Percentiles rank a stretch among this genome's conserved stretches.
Evolutionary conservation across 129 eudicot species (phyloP).

Genomic region (Mikania micrantha): DNA sequence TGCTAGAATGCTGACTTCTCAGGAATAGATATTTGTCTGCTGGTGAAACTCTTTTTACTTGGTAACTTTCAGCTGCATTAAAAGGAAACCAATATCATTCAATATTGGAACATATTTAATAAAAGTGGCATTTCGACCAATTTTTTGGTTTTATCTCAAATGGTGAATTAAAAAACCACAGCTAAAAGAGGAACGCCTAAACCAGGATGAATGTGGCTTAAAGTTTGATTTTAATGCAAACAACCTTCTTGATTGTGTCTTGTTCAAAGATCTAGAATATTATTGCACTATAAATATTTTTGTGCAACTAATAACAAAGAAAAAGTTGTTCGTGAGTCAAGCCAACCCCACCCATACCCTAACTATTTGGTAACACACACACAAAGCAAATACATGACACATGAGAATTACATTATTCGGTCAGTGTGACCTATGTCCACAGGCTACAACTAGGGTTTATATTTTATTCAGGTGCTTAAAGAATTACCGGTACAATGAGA

Average conservation of each 20-base stretch:
- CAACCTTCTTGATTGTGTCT: not conserved
- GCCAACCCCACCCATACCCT: not conserved
- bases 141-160: not conserved
- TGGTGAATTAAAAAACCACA: not conserved
- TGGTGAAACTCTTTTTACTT: conserved; percentile 54
- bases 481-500: no score
- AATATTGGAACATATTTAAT: not conserved
- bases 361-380: no score
- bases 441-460: no score
- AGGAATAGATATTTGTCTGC: conserved; percentile 60
- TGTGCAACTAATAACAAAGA: not conserved
- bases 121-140: not conserved
- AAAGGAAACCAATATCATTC: not conserved
- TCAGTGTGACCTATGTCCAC: no score
- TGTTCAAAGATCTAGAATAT: not conserved
- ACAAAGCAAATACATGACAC: no score
- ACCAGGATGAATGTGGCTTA: not conserved
- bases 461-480: no score
- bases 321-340: not conserved
- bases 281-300: not conserved
- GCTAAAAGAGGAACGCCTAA: not conserved
- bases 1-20: conserved; percentile 81
- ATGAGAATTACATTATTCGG: no score
- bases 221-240: not conserved
- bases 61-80: conserved; percentile 43